Evolutionary conservation across 305 asterid genomes (phyloP).

Genomic region (Fraxinus greggii): DNA sequence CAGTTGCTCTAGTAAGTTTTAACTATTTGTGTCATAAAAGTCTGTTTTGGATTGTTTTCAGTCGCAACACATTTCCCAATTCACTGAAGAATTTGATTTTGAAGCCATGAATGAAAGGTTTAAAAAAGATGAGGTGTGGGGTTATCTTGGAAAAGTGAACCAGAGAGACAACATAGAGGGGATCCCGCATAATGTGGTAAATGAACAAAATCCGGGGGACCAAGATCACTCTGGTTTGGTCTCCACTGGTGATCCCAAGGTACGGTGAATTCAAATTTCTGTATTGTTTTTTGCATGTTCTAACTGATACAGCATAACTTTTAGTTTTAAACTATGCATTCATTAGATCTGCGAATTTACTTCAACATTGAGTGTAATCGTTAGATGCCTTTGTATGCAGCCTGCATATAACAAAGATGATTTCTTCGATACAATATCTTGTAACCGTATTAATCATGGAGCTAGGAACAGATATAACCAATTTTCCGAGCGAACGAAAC

Average conservation of each 20-base stretch:
- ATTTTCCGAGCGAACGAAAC: slow-evolving; percentile 48
- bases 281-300: not conserved
- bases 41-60: slow-evolving; percentile 25
- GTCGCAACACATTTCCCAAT: slow-evolving; percentile 41
- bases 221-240: slow-evolving; percentile 34
- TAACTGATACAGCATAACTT: not conserved
- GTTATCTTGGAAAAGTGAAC: slow-evolving; percentile 64
- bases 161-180: slow-evolving; percentile 38
- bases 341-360: not conserved
- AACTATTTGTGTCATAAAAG: not conserved
- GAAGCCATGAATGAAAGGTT: slow-evolving; percentile 84
- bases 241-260: slow-evolving; percentile 43
- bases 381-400: slow-evolving; percentile 36
- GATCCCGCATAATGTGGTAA: slow-evolving; percentile 27
- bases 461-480: slow-evolving; percentile 51
- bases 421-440: slow-evolving; percentile 74
- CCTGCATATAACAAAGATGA: slow-evolving; percentile 82
- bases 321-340: not conserved
- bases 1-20: not conserved
- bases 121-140: slow-evolving; percentile 84
- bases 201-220: slow-evolving; percentile 28
- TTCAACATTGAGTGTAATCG: not conserved
- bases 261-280: slow-evolving; percentile 26
- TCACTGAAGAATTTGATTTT: slow-evolving; percentile 68
- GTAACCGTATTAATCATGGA: slow-evolving; percentile 54